Evolutionary conservation across 73 alveolate genomes (phyloP).

Genomic region (Breviolum minutum): DNA sequence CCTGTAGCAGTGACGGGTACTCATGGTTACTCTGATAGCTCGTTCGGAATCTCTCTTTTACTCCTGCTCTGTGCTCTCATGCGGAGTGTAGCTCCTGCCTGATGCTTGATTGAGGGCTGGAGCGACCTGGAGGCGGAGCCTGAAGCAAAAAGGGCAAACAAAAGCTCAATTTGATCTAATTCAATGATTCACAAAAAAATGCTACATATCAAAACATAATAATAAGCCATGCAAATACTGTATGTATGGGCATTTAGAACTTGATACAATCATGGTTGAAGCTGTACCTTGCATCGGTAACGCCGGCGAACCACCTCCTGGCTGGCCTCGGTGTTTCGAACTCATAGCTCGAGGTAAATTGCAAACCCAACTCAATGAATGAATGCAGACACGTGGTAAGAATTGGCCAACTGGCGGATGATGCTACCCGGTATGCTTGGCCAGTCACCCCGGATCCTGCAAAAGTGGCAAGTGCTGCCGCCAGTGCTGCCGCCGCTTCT

Average conservation of each 20-base stretch:
- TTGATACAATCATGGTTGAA: background rate
- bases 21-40: background rate
- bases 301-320: slow-evolving; percentile 56
- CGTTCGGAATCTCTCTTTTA: background rate
- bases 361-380: background rate
- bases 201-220: background rate
- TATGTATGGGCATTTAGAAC: too few relatives aligned
- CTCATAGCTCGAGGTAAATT: background rate
- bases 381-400: background rate
- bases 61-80: background rate
- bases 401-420: background rate
- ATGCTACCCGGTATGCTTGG: background rate
- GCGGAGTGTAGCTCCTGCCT: background rate
- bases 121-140: slow-evolving; percentile 52
- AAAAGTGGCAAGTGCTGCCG: slow-evolving; percentile 71
- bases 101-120: slow-evolving; percentile 22
- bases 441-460: slow-evolving; percentile 40
- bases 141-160: background rate
- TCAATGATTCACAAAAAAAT: too few relatives aligned
- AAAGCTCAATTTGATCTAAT: too few relatives aligned
- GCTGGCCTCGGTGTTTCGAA: background rate
- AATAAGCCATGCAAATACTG: background rate
- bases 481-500: slow-evolving; percentile 85
- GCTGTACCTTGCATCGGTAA: slow-evolving; percentile 26
- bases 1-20: background rate